Evolutionary conservation across 495 filamentous ascomycete species (phyloP).

Genomic region (Cercophora samala): DNA sequence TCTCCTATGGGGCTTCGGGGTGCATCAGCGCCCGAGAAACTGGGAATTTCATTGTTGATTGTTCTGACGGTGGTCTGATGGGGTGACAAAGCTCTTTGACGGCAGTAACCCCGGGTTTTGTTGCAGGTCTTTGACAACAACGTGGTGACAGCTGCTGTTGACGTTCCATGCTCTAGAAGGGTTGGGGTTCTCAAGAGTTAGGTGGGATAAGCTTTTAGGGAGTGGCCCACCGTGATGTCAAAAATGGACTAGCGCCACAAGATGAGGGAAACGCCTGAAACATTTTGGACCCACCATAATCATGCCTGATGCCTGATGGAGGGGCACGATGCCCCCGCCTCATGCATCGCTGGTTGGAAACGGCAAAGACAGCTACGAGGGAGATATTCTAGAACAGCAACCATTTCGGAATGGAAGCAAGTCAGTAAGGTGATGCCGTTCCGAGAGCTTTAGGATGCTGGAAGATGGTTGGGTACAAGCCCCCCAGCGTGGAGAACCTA

Average conservation of each 20-base stretch:
- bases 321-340: constrained; percentile 11
- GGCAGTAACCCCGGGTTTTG: background rate
- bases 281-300: constrained; percentile 17
- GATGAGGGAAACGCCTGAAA: constrained; percentile 23
- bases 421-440: background rate
- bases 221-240: background rate
- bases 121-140: background rate
- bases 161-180: background rate
- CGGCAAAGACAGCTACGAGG: background rate
- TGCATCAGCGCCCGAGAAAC: too few relatives aligned
- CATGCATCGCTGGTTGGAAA: background rate
- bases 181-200: constrained; percentile 4
- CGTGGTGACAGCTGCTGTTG: background rate
- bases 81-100: background rate
- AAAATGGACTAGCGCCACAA: constrained; percentile 14
- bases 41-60: too few relatives aligned
- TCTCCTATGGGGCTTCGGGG: too few relatives aligned
- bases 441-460: background rate
- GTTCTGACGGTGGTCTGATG: background rate
- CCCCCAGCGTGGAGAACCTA: background rate
- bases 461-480: background rate
- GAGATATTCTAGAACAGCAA: background rate
- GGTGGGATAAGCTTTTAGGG: constrained; percentile 8
- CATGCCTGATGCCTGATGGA: constrained; percentile 27
- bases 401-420: background rate